These are phyloP conservation scores for Spathaspora gorwiae DNA, from an alignment of 805 yeast species.

Conservation along the genomic window DNA sequence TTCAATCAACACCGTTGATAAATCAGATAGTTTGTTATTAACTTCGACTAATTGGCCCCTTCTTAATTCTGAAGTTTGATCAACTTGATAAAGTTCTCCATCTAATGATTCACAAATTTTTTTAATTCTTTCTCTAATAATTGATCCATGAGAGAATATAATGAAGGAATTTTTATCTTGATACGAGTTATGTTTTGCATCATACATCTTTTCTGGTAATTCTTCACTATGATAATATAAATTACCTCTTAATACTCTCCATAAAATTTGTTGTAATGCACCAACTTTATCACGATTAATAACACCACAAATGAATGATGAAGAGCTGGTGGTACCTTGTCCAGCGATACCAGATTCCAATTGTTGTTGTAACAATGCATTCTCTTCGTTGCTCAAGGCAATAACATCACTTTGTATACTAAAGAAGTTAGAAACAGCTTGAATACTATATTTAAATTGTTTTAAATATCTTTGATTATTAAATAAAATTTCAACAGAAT, in stretches of 20 bases:
- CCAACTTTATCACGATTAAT: slow-evolving; percentile 66
- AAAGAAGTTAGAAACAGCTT: slow-evolving; percentile 35
- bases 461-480: slow-evolving; percentile 59
- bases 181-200: slow-evolving; percentile 49
- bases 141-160: slow-evolving; percentile 85
- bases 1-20: slow-evolving; percentile 31
- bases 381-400: slow-evolving; percentile 24
- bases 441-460: slow-evolving; percentile 58
- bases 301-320: slow-evolving; percentile 70
- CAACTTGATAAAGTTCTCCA: slow-evolving; percentile 68
- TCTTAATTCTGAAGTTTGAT: slow-evolving; percentile 28
- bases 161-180: slow-evolving; percentile 79
- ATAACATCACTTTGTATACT: slow-evolving; percentile 30
- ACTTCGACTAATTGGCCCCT: slow-evolving; percentile 24
- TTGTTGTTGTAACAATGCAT: slow-evolving; percentile 34
- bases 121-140: slow-evolving; percentile 65
- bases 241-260: slow-evolving; percentile 94
- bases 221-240: slow-evolving; percentile 72
- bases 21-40: slow-evolving; percentile 26
- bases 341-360: slow-evolving; percentile 31
- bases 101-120: slow-evolving; percentile 88
- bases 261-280: slow-evolving; percentile 73
- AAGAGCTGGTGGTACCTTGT: slow-evolving; percentile 11
- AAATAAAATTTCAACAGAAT: slow-evolving; percentile 61
- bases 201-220: slow-evolving; percentile 64